Evolutionary conservation across 2,329 filamentous ascomycete species (phyloP).

Genomic region (Cryphonectria japonica): DNA sequence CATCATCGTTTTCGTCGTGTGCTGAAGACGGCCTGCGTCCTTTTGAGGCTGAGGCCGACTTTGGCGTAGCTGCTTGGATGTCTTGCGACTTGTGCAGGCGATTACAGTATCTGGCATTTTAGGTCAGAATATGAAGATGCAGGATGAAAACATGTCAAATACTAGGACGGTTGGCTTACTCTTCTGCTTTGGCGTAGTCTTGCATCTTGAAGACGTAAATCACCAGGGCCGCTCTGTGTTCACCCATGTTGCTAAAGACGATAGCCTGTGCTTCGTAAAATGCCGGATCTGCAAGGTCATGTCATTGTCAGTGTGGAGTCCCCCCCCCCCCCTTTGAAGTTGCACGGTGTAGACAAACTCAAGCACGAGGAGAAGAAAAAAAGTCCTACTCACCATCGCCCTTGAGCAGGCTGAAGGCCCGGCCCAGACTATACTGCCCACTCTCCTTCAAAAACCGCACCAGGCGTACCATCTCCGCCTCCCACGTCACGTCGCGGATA

Average conservation of each 20-base stretch:
- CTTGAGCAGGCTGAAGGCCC: constrained; percentile 77
- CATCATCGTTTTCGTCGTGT: constrained; percentile 50
- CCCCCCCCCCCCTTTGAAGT: constrained; percentile 14
- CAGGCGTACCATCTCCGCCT: constrained; percentile 66
- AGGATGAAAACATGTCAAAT: neutral
- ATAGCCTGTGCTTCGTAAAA: constrained; percentile 92
- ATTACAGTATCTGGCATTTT: constrained; percentile 75
- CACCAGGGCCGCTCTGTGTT: constrained; percentile 92
- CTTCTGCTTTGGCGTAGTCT: constrained; percentile 88
- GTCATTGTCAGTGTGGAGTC: constrained; percentile 24
- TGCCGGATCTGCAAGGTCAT: constrained; percentile 62
- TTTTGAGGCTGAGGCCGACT: constrained; percentile 37
- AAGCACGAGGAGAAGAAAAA: neutral
- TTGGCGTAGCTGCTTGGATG: constrained; percentile 37
- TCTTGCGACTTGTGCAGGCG: constrained; percentile 71
- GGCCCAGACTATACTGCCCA: constrained; percentile 77
- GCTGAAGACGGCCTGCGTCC: constrained; percentile 40
- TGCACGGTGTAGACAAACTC: neutral
- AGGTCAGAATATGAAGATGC: constrained; percentile 16
- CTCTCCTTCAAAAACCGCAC: constrained; percentile 77
- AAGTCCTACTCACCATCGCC: constrained; percentile 65
- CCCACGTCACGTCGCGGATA: constrained; percentile 51
- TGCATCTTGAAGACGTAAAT: constrained; percentile 96
- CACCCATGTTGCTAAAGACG: constrained; percentile 90
- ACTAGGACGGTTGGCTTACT: constrained; percentile 59